These are phyloP conservation scores for Boletellus ananiceps DNA, from an alignment of 768 basidiomycete genomes.

Conservation along the genomic window DNA sequence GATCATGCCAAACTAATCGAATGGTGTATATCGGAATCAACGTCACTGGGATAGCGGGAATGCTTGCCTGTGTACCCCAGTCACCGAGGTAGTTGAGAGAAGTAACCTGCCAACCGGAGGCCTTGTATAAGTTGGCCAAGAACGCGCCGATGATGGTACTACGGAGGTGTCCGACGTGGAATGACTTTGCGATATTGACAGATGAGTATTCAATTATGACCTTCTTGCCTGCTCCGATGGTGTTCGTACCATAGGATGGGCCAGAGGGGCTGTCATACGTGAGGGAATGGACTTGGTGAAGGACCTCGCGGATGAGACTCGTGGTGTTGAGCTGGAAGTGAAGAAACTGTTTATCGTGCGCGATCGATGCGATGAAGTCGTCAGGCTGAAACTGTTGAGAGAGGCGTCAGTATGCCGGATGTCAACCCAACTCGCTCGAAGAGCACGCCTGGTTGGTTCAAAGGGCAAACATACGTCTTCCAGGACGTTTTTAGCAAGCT, in stretches of 20 bases:
- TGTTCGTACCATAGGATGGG: slow-evolving; percentile 81
- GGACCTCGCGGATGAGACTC: slow-evolving; percentile 59
- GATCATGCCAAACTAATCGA: slow-evolving; percentile 71
- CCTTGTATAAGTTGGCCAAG: slow-evolving; percentile 82
- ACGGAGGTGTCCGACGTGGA: slow-evolving; percentile 95
- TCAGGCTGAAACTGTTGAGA: slow-evolving; percentile 72
- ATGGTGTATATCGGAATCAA: background rate
- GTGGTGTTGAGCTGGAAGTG: slow-evolving; percentile 70
- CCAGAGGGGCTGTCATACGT: slow-evolving; percentile 58
- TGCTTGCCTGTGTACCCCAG: slow-evolving; percentile 90
- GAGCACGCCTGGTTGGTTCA: too few species aligned
- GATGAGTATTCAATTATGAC: slow-evolving; percentile 90
- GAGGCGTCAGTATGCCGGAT: background rate
- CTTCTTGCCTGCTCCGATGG: slow-evolving; percentile 73
- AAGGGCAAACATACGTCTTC: slow-evolving; percentile 49
- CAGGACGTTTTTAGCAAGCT: slow-evolving; percentile 69
- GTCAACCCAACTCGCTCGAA: background rate
- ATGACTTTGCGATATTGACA: slow-evolving; percentile 96
- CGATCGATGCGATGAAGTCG: slow-evolving; percentile 67
- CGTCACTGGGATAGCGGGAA: too few species aligned
- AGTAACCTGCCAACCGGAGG: slow-evolving; percentile 90
- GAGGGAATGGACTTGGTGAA: slow-evolving; percentile 69
- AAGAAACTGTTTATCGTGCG: slow-evolving; percentile 74
- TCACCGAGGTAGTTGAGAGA: slow-evolving; percentile 95
- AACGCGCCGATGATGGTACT: slow-evolving; percentile 99